Evolutionary conservation across 2,329 filamentous ascomycete genomes (phyloP).

Genomic region (Diplocarpon rosae): DNA sequence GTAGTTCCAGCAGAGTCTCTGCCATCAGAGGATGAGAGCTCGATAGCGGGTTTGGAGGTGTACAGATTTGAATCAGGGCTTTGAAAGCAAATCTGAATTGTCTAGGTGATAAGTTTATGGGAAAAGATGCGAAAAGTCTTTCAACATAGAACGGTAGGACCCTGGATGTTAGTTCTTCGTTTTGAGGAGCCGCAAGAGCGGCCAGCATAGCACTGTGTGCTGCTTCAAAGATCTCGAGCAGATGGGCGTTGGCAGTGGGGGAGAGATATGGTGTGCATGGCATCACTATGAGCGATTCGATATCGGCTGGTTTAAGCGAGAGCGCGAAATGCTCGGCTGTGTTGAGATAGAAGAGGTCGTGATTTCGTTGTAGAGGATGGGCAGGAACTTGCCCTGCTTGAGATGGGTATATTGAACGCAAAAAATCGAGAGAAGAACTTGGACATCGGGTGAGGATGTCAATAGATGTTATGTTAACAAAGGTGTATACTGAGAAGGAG

Average conservation of each 20-base stretch:
- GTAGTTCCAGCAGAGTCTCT: constrained; percentile 52
- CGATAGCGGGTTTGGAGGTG: constrained; percentile 51
- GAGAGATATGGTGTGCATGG: constrained; percentile 55
- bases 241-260: constrained; percentile 27
- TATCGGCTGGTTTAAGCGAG: constrained; percentile 41
- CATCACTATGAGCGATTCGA: constrained; percentile 49
- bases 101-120: constrained; percentile 50
- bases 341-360: constrained; percentile 66
- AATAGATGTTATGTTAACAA: constrained; percentile 56
- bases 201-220: constrained; percentile 60
- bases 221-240: constrained; percentile 59
- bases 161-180: constrained; percentile 46
- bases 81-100: constrained; percentile 64
- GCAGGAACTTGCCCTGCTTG: constrained; percentile 43
- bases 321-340: constrained; percentile 58
- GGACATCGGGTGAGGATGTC: constrained; percentile 57
- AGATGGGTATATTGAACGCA: constrained; percentile 29
- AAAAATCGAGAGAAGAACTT: constrained; percentile 44
- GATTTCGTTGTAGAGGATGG: constrained; percentile 51
- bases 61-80: constrained; percentile 52
- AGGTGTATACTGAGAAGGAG: constrained; percentile 58
- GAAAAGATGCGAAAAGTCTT: constrained; percentile 56
- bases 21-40: constrained; percentile 52
- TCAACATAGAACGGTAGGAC: constrained; percentile 60
- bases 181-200: constrained; percentile 56